Conservation (phyloP, 1,284 basidiomycete genomes). For the Gomphus sp. region DNA sequence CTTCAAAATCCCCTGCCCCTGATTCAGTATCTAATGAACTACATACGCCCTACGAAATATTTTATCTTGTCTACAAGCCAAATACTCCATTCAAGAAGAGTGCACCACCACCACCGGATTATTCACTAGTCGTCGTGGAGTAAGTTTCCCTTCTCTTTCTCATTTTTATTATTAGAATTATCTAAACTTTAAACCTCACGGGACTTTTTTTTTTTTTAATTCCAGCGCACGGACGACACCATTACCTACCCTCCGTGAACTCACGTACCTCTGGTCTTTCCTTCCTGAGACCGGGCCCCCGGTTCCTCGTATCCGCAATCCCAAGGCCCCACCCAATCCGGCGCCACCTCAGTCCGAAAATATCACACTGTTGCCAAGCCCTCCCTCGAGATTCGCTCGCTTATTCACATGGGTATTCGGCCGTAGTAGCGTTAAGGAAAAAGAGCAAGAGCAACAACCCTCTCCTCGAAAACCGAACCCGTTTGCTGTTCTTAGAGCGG, state of each 20-base stretch:
- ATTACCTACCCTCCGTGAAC: constrained; percentile 64
- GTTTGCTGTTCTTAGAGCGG: constrained; percentile 73
- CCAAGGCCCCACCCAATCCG: constrained; percentile 13
- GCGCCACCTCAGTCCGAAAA: constrained; percentile 15
- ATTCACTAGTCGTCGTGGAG: constrained; percentile 81
- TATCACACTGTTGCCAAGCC: too few species aligned
- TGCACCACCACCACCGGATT: constrained; percentile 76
- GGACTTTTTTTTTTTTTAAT: constrained; percentile 2
- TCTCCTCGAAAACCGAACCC: constrained; percentile 41
- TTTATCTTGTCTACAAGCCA: constrained; percentile 93
- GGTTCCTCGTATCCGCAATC: constrained; percentile 34
- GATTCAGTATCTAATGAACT: not conserved
- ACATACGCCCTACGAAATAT: constrained; percentile 61
- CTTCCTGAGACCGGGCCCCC: constrained; percentile 51
- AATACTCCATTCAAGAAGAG: constrained; percentile 77
- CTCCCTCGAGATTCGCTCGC: not conserved
- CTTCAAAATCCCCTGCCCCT: constrained; percentile 11
- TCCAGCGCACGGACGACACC: constrained; percentile 65
- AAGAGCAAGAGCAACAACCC: not conserved
- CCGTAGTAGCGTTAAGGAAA: not conserved
- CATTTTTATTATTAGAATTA: not conserved
- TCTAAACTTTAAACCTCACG: not conserved
- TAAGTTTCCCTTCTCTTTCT: constrained; percentile 28
- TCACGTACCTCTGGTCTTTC: constrained; percentile 51
- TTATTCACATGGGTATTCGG: not conserved